Evolutionary conservation across 1,139 yeast genomes (phyloP).

Genomic region (Kazachstania sp.): DNA sequence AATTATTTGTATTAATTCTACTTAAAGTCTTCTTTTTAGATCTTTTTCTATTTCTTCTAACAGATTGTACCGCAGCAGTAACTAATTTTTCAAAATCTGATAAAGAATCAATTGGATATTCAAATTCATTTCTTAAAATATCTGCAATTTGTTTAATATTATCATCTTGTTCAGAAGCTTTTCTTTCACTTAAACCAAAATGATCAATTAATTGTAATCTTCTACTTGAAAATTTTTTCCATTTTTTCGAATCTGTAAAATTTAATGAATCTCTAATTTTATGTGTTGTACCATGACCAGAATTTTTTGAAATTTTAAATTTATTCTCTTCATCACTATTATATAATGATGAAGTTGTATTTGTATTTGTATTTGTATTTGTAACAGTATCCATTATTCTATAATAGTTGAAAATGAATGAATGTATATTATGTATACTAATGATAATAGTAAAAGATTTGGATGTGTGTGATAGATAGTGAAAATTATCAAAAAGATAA

Average conservation of each 20-base stretch:
- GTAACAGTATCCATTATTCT: too few species aligned
- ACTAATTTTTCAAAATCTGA: conserved; percentile 82
- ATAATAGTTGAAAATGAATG: too few species aligned
- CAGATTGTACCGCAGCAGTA: conserved; percentile 84
- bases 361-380: background rate
- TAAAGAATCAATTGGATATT: conserved; percentile 48
- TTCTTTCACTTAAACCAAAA: conserved; percentile 62
- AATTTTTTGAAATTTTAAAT: conserved; percentile 8
- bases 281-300: conserved; percentile 60
- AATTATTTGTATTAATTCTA: background rate
- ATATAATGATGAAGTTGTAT: background rate
- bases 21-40: conserved; percentile 29
- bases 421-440: too few species aligned
- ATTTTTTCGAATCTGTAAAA: conserved; percentile 69
- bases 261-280: conserved; percentile 63
- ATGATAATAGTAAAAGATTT: too few species aligned
- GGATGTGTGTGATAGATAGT: too few species aligned
- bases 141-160: conserved; percentile 72
- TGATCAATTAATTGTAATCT: conserved; percentile 81
- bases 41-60: conserved; percentile 57
- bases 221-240: conserved; percentile 87
- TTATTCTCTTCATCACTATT: conserved; percentile 1
- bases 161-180: conserved; percentile 88
- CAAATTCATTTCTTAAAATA: conserved; percentile 65
- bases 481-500: too few species aligned